These are phyloP conservation scores for Euphorbia lathyris DNA, from an alignment of 345 rosid genomes.

Conservation along the genomic window DNA sequence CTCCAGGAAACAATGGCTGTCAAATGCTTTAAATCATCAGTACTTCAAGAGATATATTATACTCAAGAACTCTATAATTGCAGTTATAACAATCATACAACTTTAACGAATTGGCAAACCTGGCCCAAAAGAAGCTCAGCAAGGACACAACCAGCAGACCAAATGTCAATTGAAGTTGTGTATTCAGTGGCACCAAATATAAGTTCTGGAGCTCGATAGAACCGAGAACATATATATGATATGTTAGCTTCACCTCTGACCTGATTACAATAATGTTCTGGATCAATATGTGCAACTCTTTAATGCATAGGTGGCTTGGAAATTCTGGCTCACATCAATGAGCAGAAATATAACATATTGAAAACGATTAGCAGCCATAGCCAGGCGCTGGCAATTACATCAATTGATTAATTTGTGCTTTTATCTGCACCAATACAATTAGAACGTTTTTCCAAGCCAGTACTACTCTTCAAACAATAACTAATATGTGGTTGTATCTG, in stretches of 20 bases:
- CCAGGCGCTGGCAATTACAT: not conserved
- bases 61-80: not conserved
- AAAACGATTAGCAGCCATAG: not conserved
- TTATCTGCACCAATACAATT: not conserved
- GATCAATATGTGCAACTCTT: slow-evolving; percentile 3
- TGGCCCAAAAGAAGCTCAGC: slow-evolving; percentile 38
- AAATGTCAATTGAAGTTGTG: slow-evolving; percentile 34
- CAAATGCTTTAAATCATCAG: not conserved
- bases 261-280: slow-evolving; percentile 14
- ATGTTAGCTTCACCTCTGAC: slow-evolving; percentile 34
- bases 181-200: slow-evolving; percentile 36
- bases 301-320: not conserved
- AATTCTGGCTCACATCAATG: not conserved
- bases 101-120: slow-evolving; percentile 5
- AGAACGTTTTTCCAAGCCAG: not conserved
- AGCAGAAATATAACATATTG: not conserved
- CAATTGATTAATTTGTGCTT: not conserved
- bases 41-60: not conserved
- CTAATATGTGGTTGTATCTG: not conserved
- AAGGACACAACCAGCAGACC: slow-evolving; percentile 40
- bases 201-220: slow-evolving; percentile 38
- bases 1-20: slow-evolving; percentile 36
- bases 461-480: not conserved
- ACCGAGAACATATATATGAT: slow-evolving; percentile 35
- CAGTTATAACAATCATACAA: not conserved